Base-by-base conservation (phyloP, 371 early-diverging fungal species). In the Rhizopus arrhizus region DNA sequence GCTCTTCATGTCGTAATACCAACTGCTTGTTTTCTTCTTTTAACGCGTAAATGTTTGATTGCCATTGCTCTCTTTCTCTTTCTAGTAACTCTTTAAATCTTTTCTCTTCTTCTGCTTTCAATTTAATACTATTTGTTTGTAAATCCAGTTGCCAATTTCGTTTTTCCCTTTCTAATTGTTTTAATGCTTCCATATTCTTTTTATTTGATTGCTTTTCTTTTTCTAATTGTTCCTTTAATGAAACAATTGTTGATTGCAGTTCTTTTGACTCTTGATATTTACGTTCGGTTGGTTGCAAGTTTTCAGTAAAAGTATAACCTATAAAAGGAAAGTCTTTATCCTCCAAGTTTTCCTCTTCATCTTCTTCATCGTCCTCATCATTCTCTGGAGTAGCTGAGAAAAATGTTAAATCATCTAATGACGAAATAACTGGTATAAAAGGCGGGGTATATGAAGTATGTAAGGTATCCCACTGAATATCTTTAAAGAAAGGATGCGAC, bases 401-500 rank as follows among this genome's bases (percentile, higher is more conserved):
- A 64, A 93, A 92, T 31, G 91, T 86, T 0, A 94, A 92, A 62
- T 95, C 95, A 43, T 89, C 90, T 9, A 91, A 88, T 5, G 94
- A 85, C 50, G 81, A 81, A 29, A 94, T 82, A 5, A 86, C 75
- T 8, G 95, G 95, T 9, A 91, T 73, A 77, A 95, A 95, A 1
- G 95, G 94, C 10, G 95, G 92, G 13, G 32, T 52, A 5, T 35
- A 45, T 36, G 34, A 29, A 11, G 40, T 68, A 11, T 84, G 83
- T 9, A 91, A 72, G 0, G 68, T 70, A 7, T 81, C 71, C 90
- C 91, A 95, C 46, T 91, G 80, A n/a, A 95, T 80, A 13, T 84
- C 88, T 36, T 77, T 70, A 62, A 97, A 97, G 80, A 93, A 97
- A 4, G 88, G 75, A 72, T 98, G 96, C 0, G 70, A 64, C 69